phyloP scores from a whole-genome alignment of 78 protist species.

The Dictyostelium citrinum region DNA sequence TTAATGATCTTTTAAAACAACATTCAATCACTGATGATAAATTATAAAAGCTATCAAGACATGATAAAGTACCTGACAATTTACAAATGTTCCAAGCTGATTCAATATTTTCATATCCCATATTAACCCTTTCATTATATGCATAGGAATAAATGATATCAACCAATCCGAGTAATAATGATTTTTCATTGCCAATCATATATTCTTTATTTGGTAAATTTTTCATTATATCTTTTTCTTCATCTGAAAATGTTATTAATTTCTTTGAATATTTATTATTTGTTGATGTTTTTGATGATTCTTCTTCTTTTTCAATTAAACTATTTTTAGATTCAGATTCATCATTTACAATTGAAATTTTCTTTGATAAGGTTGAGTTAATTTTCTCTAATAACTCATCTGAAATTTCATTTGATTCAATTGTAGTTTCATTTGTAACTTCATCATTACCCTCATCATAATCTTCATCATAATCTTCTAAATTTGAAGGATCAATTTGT shows the following conservation, averaged over 20 bases:
- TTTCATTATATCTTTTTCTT: constrained; percentile 62
- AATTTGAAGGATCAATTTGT: constrained; percentile 67
- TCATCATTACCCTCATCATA: constrained; percentile 46
- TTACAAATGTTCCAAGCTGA: constrained; percentile 69
- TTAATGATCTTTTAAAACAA: constrained; percentile 20
- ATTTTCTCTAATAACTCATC: constrained; percentile 10
- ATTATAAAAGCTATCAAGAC: constrained; percentile 12
- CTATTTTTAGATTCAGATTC: background rate
- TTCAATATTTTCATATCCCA: constrained; percentile 48
- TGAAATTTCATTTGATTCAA: constrained; percentile 6
- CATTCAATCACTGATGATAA: constrained; percentile 13
- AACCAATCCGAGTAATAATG: constrained; percentile 35
- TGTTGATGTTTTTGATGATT: background rate
- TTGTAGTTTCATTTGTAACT: constrained; percentile 22
- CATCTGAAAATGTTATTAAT: constrained; percentile 50
- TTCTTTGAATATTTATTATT: background rate
- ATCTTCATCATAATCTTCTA: constrained; percentile 69
- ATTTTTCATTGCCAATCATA: constrained; percentile 6
- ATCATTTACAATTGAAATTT: constrained; percentile 38
- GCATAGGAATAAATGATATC: constrained; percentile 57
- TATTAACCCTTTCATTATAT: constrained; percentile 28
- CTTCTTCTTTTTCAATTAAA: background rate
- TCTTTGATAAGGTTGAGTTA: constrained; percentile 44
- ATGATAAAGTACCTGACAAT: constrained; percentile 17
- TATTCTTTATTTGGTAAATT: constrained; percentile 66